Evolutionary conservation across 2,329 filamentous ascomycete genomes (phyloP), one percentile per base, ranked within the genome.

Genomic region (Penicillium sp.): DNA sequence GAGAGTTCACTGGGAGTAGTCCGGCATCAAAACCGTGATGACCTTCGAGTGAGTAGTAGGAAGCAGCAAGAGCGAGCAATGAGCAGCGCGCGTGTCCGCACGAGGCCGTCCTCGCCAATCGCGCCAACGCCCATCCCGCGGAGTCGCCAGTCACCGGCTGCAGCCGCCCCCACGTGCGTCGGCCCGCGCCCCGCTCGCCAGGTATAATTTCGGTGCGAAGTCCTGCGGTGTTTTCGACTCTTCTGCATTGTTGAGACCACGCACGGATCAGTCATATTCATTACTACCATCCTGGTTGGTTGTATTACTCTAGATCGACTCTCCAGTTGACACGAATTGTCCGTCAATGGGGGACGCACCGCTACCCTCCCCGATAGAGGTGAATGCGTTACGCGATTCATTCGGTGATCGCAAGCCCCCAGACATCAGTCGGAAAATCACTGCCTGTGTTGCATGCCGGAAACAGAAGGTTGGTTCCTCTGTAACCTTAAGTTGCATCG

Each of bases 391-490:
- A 26, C 63, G 69, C 7, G 68, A 71, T 32, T 63, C 68, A 4
- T 72, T 71, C 43, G 70, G 69, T 7, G 68, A 72, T 47, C 59
- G 63, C 8, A 71, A 68, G 40, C 64, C 65, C 10, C 69, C 68
- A 6, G 68, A 71, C 17, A 73, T 72, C 34, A 72, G 57, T 47
- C 55, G 65, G 2, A 67, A 67, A 47, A 68, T 66, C 21, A 68
- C 65, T 7, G 65, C 65, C 1, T 68, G 64, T 48, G 66, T 67
- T 12, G 60, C 66, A 17, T 69, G 65, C 46, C 61, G 66, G 7
- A 68, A 67, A 37, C 63, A 67, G 34, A 66, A 66, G 49, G 62
- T 64, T 17, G 8, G 30, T 6, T 23, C 8, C 23, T 10, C 13
- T 2, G 18, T 18, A 37, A 2, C 17, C 8, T 37, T 8, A 20